A percentile compares a stretch with the other conserved stretches of the same genome.
These are phyloP conservation scores for Alternaria triticimaculans DNA, from an alignment of 2,329 filamentous ascomycete species.

Conservation along the genomic window DNA sequence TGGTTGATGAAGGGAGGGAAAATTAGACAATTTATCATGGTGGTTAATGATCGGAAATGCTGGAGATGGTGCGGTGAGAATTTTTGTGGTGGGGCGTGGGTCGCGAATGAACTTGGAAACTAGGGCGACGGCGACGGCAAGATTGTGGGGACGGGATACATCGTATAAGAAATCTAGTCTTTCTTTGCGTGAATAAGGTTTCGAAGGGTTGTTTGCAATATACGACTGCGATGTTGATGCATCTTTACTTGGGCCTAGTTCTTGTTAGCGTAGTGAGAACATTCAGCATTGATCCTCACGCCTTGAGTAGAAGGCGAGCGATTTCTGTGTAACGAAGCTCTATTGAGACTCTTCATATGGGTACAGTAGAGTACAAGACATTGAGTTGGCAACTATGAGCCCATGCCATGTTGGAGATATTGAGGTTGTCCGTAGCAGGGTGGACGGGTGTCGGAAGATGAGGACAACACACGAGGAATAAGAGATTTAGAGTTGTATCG, in stretches of 20 bases:
- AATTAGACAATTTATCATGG: accelerated
- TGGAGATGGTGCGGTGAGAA: not conserved
- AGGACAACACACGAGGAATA: too few species aligned
- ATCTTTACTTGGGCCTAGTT: not conserved
- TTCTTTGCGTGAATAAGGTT: not conserved
- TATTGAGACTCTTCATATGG: not conserved
- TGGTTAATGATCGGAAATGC: not conserved
- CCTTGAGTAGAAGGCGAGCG: not conserved
- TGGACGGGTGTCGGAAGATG: not conserved
- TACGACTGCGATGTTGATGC: not conserved
- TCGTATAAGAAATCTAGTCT: accelerated
- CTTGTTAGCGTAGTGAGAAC: accelerated
- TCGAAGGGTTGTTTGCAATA: not conserved
- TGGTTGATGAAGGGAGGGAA: not conserved
- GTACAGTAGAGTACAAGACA: not conserved
- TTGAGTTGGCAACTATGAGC: not conserved
- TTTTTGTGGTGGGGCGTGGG: not conserved
- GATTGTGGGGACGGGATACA: not conserved
- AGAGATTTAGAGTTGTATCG: too few species aligned
- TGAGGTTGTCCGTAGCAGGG: not conserved
- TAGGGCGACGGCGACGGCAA: not conserved
- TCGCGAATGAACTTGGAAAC: not conserved
- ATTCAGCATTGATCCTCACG: not conserved
- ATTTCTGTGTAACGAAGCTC: not conserved
- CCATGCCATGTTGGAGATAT: not conserved